Evolutionary conservation across 257 asterid genomes (phyloP), one percentile per base, ranked within the genome.

Genomic region (Solanum phureja): DNA sequence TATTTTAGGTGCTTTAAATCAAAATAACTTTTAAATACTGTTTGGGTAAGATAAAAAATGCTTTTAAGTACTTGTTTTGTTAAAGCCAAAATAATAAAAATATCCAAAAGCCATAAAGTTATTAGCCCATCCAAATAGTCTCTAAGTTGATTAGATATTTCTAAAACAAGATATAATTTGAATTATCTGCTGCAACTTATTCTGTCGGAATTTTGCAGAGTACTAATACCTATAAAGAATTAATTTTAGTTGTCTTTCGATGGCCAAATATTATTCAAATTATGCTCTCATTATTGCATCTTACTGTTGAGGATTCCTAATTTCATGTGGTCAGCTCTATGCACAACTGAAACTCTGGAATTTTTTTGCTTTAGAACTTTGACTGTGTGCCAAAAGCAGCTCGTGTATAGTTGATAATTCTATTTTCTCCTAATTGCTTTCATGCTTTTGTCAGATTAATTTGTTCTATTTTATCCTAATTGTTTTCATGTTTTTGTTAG

Each of bases 401-500:
- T 49, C 14, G 42, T 49, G 21, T 82, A 19, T 82, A 49, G 60
- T 40, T 76, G 69, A 82, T 82, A 49, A 49, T 89, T 83, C 88
- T 64, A 81, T 86, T 83, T 19, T 64, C 72, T 89, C 52, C 83
- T 89, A 60, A 72, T 88, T 85, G 37, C 62, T 88, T 79, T 69
- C 56, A 77, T 88, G 84, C 91, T 68, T 84, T 89, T 66, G 88
- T 44, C 93, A 97, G 99, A 98, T 97, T 77, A 95, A 98, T 56
- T 95, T 97, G 89, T 93, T 97, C 88, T 64, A 81, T 86, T 83
- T 19, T 64, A 66, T 89, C 44, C 85, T 89, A 49, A 72, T 89
- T 85, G 49, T 66, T 88, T 71, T 69, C 40, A 77, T 88, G 84
- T 91, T 68, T 84, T 89, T 66, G 88, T 44, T 92, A 97, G 99